Evolutionary conservation across 2,329 filamentous ascomycete species (phyloP).

Genomic region (Alternaria ventricosa): DNA sequence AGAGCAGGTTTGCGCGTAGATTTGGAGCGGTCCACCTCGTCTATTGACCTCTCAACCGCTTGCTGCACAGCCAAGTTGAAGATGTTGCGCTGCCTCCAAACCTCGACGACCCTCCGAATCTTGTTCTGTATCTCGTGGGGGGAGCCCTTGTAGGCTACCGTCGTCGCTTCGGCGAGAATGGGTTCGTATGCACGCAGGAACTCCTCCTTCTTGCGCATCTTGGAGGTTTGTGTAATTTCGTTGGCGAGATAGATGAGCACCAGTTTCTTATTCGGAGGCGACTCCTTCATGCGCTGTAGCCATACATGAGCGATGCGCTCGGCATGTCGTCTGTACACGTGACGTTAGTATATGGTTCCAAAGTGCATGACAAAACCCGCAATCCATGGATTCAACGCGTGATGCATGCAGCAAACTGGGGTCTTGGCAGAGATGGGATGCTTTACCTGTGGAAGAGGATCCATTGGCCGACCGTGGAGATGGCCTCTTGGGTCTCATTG

Average conservation of each 20-base stretch:
- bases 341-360: slow-evolving; percentile 24
- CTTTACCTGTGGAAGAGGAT: slow-evolving; percentile 96
- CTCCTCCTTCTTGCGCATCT: slow-evolving; percentile 88
- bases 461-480: slow-evolving; percentile 96
- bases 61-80: slow-evolving; percentile 83
- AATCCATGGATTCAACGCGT: neutral
- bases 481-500: slow-evolving; percentile 97
- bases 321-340: slow-evolving; percentile 75
- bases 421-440: slow-evolving; percentile 5
- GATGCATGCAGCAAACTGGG: neutral
- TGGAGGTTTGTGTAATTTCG: slow-evolving; percentile 96
- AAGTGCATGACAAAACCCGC: neutral
- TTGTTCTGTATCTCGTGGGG: slow-evolving; percentile 84
- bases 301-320: slow-evolving; percentile 91
- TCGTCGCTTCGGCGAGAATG: slow-evolving; percentile 87
- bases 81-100: slow-evolving; percentile 87
- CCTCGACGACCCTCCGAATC: slow-evolving; percentile 86
- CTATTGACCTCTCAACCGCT: slow-evolving; percentile 78
- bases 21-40: slow-evolving; percentile 66
- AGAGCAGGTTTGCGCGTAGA: slow-evolving; percentile 63
- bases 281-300: slow-evolving; percentile 88
- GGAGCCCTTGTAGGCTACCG: slow-evolving; percentile 88
- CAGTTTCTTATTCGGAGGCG: slow-evolving; percentile 81
- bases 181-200: slow-evolving; percentile 92
- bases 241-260: slow-evolving; percentile 96